phyloP scores from a whole-genome alignment of 768 basidiomycete species.

The Lentinula guzmanii region DNA sequence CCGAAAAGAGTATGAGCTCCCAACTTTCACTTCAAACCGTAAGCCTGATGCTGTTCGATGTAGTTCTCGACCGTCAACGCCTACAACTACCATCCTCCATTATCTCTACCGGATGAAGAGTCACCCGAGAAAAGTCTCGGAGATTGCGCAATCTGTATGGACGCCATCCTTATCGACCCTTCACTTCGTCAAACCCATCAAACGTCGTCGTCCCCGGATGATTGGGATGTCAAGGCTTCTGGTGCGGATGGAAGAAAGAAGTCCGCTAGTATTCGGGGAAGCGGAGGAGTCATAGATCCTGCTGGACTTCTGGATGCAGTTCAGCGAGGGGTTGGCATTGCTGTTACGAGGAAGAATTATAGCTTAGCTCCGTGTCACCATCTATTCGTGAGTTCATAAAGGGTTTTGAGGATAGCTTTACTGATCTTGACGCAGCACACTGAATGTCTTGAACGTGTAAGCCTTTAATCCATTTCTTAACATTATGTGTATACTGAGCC shows the following conservation, averaged over 20 bases:
- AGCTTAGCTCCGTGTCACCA: conserved; percentile 88
- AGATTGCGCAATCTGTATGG: conserved; percentile 94
- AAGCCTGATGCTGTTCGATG: not conserved
- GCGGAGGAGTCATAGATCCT: conserved; percentile 21
- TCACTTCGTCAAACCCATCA: conserved; percentile 17
- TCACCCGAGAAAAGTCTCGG: conserved; percentile 71
- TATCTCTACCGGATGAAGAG: conserved; percentile 70
- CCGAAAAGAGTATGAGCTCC: conserved; percentile 44
- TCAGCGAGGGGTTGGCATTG: conserved; percentile 36
- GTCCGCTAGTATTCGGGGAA: not conserved
- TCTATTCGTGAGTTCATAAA: conserved; percentile 60
- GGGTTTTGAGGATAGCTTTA: not conserved
- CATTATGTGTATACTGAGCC: not conserved
- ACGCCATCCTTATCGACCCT: conserved; percentile 59
- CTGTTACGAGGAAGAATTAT: conserved; percentile 57
- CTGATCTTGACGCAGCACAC: conserved; percentile 55
- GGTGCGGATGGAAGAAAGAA: conserved; percentile 10
- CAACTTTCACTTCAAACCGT: conserved; percentile 15
- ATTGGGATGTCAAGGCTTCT: conserved; percentile 8
- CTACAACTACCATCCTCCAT: conserved; percentile 83
- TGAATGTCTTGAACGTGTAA: conserved; percentile 74
- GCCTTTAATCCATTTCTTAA: conserved; percentile 10
- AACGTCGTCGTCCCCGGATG: not conserved
- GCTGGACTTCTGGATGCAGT: not conserved
- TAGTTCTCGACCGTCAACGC: conserved; percentile 56